phyloP scores from a whole-genome alignment of 2,329 filamentous ascomycete genomes.

The Pochonia chlamydosporia region DNA sequence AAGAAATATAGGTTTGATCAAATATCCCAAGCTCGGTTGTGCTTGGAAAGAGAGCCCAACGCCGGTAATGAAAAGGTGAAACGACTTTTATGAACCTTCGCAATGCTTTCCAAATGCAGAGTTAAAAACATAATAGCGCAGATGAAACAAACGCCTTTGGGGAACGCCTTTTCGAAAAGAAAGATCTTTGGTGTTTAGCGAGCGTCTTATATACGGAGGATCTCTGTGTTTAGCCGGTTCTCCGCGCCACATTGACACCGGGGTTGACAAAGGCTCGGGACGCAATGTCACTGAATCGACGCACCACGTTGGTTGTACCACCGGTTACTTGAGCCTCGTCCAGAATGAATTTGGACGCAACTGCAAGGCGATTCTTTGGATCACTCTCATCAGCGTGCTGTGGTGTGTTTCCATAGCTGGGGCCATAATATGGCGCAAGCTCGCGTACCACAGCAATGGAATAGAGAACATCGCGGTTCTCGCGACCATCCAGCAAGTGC shows the following conservation, averaged over 20 bases:
- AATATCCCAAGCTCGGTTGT: neutral
- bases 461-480: slow-evolving; percentile 88
- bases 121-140: slow-evolving; percentile 15
- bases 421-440: slow-evolving; percentile 59
- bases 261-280: slow-evolving; percentile 52
- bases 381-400: slow-evolving; percentile 62
- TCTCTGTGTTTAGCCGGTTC: slow-evolving; percentile 9
- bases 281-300: slow-evolving; percentile 64
- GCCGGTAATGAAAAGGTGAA: slow-evolving; percentile 15
- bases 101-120: slow-evolving; percentile 27
- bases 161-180: too few species aligned
- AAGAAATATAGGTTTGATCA: slow-evolving; percentile 1
- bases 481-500: slow-evolving; percentile 67
- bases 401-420: slow-evolving; percentile 51
- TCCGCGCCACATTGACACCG: slow-evolving; percentile 39
- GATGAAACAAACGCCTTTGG: neutral
- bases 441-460: slow-evolving; percentile 78
- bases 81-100: slow-evolving; percentile 22
- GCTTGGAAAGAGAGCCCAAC: slow-evolving; percentile 15
- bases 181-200: neutral
- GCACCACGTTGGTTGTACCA: slow-evolving; percentile 70
- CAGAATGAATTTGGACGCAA: slow-evolving; percentile 64
- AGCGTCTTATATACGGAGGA: neutral
- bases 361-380: slow-evolving; percentile 58
- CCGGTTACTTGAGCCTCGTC: slow-evolving; percentile 56